These are phyloP conservation scores for Curvularia spicifera DNA, from an alignment of 2,329 filamentous ascomycete species.

Conservation along the genomic window DNA sequence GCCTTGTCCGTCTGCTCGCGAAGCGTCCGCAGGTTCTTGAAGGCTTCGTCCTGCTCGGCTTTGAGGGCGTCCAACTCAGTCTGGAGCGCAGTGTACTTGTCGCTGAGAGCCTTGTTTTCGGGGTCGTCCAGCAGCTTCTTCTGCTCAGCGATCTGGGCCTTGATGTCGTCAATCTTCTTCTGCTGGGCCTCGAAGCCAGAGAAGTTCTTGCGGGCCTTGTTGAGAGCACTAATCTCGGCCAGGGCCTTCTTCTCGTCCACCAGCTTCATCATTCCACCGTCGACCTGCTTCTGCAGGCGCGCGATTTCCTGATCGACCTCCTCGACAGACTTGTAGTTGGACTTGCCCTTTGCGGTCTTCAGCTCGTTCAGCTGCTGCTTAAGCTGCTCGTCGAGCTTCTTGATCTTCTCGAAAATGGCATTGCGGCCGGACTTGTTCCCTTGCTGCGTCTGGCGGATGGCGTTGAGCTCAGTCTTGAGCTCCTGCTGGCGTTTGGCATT, in stretches of 20 bases:
- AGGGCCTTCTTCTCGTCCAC: conserved; percentile 98
- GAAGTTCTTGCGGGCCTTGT: conserved; percentile 92
- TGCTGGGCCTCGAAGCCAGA: conserved; percentile 81
- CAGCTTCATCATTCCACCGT: conserved; percentile 88
- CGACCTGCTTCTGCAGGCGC: conserved; percentile 81
- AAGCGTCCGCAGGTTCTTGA: conserved; percentile 83
- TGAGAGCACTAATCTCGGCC: conserved; percentile 78
- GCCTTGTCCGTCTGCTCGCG: conserved; percentile 86
- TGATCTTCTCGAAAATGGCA: conserved; percentile 85
- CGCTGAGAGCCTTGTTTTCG: conserved; percentile 84
- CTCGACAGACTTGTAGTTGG: conserved; percentile 84
- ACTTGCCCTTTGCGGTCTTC: conserved; percentile 80
- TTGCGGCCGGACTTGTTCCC: conserved; percentile 83
- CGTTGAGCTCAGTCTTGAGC: conserved; percentile 79
- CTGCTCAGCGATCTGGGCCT: conserved; percentile 85
- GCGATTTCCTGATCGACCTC: conserved; percentile 86
- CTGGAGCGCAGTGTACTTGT: conserved; percentile 84
- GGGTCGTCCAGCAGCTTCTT: conserved; percentile 91
- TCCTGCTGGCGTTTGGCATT: conserved; percentile 83
- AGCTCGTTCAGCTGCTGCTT: conserved; percentile 85
- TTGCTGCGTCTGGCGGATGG: conserved; percentile 86
- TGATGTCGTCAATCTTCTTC: conserved; percentile 87
- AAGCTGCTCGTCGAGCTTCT: conserved; percentile 86
- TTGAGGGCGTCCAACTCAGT: conserved; percentile 89
- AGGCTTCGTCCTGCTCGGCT: conserved; percentile 87